Base-by-base conservation (phyloP, 306 rosid species). In the Clitoria ternatea region DNA sequence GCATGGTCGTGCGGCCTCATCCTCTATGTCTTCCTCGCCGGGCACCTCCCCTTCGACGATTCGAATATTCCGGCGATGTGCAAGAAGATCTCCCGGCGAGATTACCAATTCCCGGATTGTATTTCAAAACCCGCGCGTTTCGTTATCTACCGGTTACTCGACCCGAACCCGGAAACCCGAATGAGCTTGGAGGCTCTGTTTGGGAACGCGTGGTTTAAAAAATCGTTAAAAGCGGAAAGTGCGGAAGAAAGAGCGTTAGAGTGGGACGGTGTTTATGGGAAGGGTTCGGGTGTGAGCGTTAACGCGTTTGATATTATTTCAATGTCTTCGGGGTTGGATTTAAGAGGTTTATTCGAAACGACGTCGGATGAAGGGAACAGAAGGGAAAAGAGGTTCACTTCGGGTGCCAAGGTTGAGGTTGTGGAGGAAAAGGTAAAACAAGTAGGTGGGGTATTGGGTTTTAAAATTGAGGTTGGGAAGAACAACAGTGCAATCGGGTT, bases 1-100 rank as follows among this genome's bases (percentile, higher is more conserved):
- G 96, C 92, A 0, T 92, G 98, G 98, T 92, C 98, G 0, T 89
- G 96, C 47, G 98, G 97, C 5, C 85, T 92, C 23, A 79, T 90
- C 9, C 92, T 92, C 30, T 87, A 67, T 78, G 83, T 80, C 0
- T 30, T 92, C 23, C 91, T 92, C 15, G 78, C 92, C 13, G 97
- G 96, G 0, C 13, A 44, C 40, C 86, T 88, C 0, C 97, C 98
- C 0, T 92, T 92, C 76, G 74, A 72, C 60, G 96, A 88, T 8
- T 47, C 62, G 8, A 92, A 88, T 60, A 76, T 90, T 2, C 80
- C 81, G 1, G 79, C 83, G 6, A 90, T 90, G 96, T 85, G 33
- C 61, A 83, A 77, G 80, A 83, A 70, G 49, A 82, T 86, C 1
- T 69, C 70, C 44, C 67, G 86, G 8, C 81, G 95, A 18, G 88